phyloP scores from a whole-genome alignment of 1,284 basidiomycete species.

The Mycena sp. region DNA sequence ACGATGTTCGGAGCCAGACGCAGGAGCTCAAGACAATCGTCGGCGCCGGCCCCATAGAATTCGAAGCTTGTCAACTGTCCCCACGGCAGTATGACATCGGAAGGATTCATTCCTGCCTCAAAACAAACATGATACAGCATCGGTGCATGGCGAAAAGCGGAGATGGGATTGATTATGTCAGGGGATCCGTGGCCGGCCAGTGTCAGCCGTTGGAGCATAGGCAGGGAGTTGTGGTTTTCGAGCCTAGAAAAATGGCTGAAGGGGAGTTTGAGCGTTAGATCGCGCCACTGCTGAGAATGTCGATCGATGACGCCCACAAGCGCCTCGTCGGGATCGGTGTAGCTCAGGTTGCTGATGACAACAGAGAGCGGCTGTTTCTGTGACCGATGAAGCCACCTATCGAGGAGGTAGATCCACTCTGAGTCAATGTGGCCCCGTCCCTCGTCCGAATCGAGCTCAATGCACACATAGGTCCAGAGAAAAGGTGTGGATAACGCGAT shows the following conservation, averaged over 20 bases:
- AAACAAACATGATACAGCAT: slow-evolving; percentile 4
- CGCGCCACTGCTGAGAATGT: slow-evolving; percentile 1
- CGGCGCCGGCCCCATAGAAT: slow-evolving; percentile 8
- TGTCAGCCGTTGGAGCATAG: slow-evolving; percentile 11
- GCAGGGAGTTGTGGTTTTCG: neutral
- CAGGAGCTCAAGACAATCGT: slow-evolving; percentile 16
- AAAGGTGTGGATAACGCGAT: neutral
- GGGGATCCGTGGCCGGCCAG: slow-evolving; percentile 16
- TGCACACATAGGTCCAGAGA: neutral
- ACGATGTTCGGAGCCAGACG: neutral
- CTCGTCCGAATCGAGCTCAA: slow-evolving; percentile 7
- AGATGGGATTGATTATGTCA: slow-evolving; percentile 19
- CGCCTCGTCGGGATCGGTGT: slow-evolving; percentile 5
- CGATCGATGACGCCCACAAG: slow-evolving; percentile 2
- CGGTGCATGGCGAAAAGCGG: slow-evolving; percentile 11
- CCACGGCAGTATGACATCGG: slow-evolving; percentile 17
- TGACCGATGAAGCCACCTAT: slow-evolving; percentile 14
- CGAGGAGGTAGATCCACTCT: slow-evolving; percentile 7
- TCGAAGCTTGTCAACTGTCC: slow-evolving; percentile 8
- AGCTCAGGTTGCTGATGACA: slow-evolving; percentile 9
- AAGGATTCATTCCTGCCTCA: slow-evolving; percentile 11
- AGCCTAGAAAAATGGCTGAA: slow-evolving; percentile 11
- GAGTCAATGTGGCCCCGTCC: neutral
- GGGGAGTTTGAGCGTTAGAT: slow-evolving; percentile 10
- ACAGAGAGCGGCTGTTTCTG: slow-evolving; percentile 12